Evolutionary conservation across 2,329 filamentous ascomycete genomes (phyloP).

Genomic region (Clarireedia monteithiana): DNA sequence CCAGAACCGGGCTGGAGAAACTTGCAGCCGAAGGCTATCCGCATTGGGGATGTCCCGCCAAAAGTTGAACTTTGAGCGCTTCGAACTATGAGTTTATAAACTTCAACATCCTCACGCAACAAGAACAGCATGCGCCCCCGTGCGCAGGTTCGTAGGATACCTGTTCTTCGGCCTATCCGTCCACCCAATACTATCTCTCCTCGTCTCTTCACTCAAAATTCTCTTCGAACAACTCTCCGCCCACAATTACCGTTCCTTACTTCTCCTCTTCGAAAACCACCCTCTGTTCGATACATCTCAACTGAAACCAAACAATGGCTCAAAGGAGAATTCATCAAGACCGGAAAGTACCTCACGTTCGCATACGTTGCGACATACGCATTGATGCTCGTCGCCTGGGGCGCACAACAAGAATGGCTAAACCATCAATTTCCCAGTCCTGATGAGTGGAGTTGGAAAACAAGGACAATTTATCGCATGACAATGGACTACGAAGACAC

Average conservation of each 20-base stretch:
- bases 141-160: slow-evolving; percentile 33
- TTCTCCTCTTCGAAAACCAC: slow-evolving; percentile 32
- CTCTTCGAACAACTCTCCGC: slow-evolving; percentile 32
- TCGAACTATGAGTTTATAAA: too few species aligned
- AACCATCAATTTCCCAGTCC: slow-evolving; percentile 76
- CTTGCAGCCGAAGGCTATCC: too few species aligned
- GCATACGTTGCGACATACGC: slow-evolving; percentile 58
- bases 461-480: slow-evolving; percentile 58
- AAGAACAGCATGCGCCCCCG: slow-evolving; percentile 26
- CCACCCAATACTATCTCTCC: slow-evolving; percentile 26
- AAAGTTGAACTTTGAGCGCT: too few species aligned
- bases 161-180: slow-evolving; percentile 31
- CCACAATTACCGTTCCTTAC: slow-evolving; percentile 60
- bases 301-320: slow-evolving; percentile 67
- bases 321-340: slow-evolving; percentile 61
- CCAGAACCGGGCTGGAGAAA: too few species aligned
- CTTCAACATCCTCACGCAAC: not conserved
- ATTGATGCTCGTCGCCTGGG: slow-evolving; percentile 52
- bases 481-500: slow-evolving; percentile 29
- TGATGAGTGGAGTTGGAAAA: slow-evolving; percentile 69
- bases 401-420: slow-evolving; percentile 63
- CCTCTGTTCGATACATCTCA: slow-evolving; percentile 60
- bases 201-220: slow-evolving; percentile 51
- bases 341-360: slow-evolving; percentile 58
- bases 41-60: too few species aligned